Percentiles rank a stretch among this genome's conserved stretches.
phyloP scores from a whole-genome alignment of 257 asterid species.

The Solanum chiquidenum region DNA sequence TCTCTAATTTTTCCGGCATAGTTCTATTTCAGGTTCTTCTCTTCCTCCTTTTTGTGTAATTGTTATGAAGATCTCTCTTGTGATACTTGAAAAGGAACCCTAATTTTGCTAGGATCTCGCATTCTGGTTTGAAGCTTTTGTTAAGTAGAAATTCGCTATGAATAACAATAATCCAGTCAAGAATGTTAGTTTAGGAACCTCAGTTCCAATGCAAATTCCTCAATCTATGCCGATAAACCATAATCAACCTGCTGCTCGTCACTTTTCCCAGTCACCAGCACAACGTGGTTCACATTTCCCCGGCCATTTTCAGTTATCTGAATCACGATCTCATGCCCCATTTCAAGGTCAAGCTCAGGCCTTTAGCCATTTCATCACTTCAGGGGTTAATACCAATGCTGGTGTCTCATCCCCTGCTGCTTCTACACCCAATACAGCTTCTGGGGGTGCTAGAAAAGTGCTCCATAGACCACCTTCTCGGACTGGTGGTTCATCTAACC shows the following conservation, averaged over 20 bases:
- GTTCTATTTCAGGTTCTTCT: neutral
- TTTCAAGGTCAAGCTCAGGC: conserved; percentile 25
- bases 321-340: conserved; percentile 25
- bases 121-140: neutral
- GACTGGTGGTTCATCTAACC: conserved; percentile 45
- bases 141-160: neutral
- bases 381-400: conserved; percentile 10
- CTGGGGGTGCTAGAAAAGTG: conserved; percentile 38
- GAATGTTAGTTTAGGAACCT: conserved; percentile 11
- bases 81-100: neutral
- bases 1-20: neutral
- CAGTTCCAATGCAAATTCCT: conserved; percentile 20
- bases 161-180: neutral
- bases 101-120: neutral
- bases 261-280: conserved; percentile 28
- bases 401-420: conserved; percentile 35
- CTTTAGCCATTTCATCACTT: conserved; percentile 24
- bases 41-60: neutral
- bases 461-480: conserved; percentile 63
- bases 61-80: neutral
- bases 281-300: conserved; percentile 46
- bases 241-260: conserved; percentile 29
- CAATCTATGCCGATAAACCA: conserved; percentile 23
- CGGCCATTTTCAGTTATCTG: conserved; percentile 56
- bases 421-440: conserved; percentile 37